Evolutionary conservation across 495 filamentous ascomycete genomes (phyloP), one percentile per base, ranked within the genome.

Genomic region (Penicillium pancosmium): DNA sequence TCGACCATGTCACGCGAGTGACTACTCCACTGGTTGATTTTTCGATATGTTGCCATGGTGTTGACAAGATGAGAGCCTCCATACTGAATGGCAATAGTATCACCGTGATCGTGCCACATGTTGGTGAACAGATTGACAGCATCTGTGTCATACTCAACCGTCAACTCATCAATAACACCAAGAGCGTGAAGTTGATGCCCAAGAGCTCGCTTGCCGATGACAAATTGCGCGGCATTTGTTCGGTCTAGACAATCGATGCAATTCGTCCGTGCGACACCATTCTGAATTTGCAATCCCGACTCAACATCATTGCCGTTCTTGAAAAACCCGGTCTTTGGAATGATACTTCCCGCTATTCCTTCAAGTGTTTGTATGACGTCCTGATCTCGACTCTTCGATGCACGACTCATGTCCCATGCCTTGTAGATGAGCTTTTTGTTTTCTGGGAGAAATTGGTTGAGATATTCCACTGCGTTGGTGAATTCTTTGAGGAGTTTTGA

Each of bases 1-100:
- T 98, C 94, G 10, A 98, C 91, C 94, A 98, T 98, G 71, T 98
- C 94, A 44, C 94, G 83, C 7, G 94, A 97, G 66, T 95, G 91
- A 62, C 92, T 96, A 40, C 91, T 96, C 94, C 94, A 98, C 69
- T 97, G 93, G 59, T 98, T 98, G 69, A 97, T 95, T 72, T 97
- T 97, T 51, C 94, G 87, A 71, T 98, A 98, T 2, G 95, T 98
- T 56, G 93, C 93, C 93, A 97, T 97, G 1, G 94, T 98, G 72
- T 98, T 98, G 57, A 98, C 94, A 1, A 98, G 81, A 71, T 98
- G 94, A 10, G 93, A 97, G 23, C 94, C 95, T 51, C 95, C 95
- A 68, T 98, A 98, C 67, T 98, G 94, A 33, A 97, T 89, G 21
- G 94, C 94, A 68, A 98, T 97, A 18, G 91, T 96, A 67, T 98